Percentiles rank a stretch among this genome's conserved stretches.
phyloP scores from a whole-genome alignment of 495 filamentous ascomycete species.

The Penicillium nucicola region DNA sequence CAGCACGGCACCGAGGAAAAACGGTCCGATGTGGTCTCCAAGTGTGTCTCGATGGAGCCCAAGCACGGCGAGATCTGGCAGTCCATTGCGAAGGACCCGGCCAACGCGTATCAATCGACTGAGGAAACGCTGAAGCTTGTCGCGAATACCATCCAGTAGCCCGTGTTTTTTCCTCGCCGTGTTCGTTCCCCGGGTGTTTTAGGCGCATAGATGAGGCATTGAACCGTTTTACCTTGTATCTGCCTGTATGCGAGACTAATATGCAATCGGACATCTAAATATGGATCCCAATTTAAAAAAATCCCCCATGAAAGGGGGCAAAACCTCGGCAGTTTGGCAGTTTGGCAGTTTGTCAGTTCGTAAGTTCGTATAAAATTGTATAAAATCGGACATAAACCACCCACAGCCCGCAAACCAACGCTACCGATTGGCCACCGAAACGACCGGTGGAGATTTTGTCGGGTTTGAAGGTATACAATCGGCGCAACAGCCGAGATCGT shows the following conservation, averaged over 20 bases:
- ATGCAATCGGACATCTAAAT: too few species aligned
- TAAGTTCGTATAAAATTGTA: too few species aligned
- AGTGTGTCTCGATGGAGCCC: constrained; percentile 75
- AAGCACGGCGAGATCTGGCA: constrained; percentile 94
- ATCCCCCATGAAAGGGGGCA: too few species aligned
- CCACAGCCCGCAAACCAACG: too few species aligned
- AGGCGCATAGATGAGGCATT: constrained; percentile 5
- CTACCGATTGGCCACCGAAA: too few species aligned
- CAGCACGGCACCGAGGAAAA: constrained; percentile 95
- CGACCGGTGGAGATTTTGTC: too few species aligned
- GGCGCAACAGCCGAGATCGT: too few species aligned
- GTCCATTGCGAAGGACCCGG: constrained; percentile 77
- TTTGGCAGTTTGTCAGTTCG: too few species aligned
- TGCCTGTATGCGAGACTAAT: background rate
- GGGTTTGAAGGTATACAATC: too few species aligned
- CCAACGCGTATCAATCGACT: constrained; percentile 63
- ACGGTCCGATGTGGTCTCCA: constrained; percentile 70
- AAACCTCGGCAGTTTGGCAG: too few species aligned
- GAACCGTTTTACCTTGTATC: background rate
- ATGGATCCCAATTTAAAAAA: too few species aligned
- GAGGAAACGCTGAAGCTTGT: constrained; percentile 84
- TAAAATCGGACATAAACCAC: too few species aligned
- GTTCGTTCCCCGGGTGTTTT: constrained; percentile 7
- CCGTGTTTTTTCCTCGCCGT: background rate
- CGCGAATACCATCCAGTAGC: constrained; percentile 38